Conservation (phyloP, 2,329 filamentous ascomycete species). For the Nemania sp. region DNA sequence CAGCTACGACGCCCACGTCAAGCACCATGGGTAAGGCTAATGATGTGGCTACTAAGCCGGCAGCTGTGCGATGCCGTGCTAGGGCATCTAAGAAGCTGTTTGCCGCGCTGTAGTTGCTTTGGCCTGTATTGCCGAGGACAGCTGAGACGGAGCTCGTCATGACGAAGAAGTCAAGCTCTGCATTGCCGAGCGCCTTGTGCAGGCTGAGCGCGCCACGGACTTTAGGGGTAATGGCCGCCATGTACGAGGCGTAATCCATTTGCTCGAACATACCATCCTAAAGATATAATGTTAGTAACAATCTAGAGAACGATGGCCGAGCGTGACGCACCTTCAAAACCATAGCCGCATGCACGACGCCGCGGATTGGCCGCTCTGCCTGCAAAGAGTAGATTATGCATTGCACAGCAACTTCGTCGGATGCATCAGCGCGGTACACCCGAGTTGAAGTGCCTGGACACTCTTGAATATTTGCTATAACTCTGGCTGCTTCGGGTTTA, state of each 20-base stretch:
- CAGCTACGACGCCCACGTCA: slow-evolving; percentile 41
- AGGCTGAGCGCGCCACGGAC: slow-evolving; percentile 38
- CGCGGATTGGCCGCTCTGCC: slow-evolving; percentile 40
- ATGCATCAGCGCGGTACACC: slow-evolving; percentile 32
- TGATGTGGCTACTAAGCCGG: slow-evolving; percentile 31
- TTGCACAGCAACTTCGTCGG: slow-evolving; percentile 24
- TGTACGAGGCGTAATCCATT: slow-evolving; percentile 27
- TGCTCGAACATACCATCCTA: slow-evolving; percentile 41
- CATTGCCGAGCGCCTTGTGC: slow-evolving; percentile 33
- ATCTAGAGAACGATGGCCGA: neutral
- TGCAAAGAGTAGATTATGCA: slow-evolving; percentile 28
- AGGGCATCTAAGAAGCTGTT: slow-evolving; percentile 42
- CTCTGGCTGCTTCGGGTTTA: slow-evolving; percentile 42
- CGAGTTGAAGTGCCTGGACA: slow-evolving; percentile 19
- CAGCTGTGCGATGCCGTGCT: slow-evolving; percentile 30
- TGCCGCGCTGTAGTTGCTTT: slow-evolving; percentile 43
- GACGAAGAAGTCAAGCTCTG: slow-evolving; percentile 44
- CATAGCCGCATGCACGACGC: slow-evolving; percentile 48
- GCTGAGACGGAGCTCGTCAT: slow-evolving; percentile 45
- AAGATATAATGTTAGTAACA: slow-evolving; percentile 17
- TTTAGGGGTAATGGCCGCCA: slow-evolving; percentile 36
- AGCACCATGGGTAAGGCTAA: slow-evolving; percentile 42
- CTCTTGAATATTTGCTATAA: slow-evolving; percentile 25
- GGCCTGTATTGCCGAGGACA: slow-evolving; percentile 40
- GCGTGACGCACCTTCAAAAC: slow-evolving; percentile 34